Percentiles rank a stretch among this genome's conserved stretches.
Evolutionary conservation across 2,329 filamentous ascomycete species (phyloP).

Genomic region (Aureobasidium namibiae): DNA sequence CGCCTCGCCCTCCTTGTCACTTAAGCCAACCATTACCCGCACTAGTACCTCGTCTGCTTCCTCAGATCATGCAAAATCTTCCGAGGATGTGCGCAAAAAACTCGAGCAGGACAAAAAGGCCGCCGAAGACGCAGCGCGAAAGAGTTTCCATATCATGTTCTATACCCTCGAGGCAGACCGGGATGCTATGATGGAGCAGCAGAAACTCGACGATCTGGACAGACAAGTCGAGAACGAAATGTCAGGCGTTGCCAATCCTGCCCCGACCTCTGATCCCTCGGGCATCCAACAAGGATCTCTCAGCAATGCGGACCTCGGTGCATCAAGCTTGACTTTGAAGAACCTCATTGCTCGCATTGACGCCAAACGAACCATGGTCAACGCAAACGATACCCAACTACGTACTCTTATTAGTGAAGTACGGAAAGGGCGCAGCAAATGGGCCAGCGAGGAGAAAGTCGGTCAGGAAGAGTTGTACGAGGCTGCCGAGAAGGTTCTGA

Average conservation of each 20-base stretch:
- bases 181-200: constrained; percentile 94
- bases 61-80: constrained; percentile 54
- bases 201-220: constrained; percentile 92
- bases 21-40: constrained; percentile 53
- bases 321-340: constrained; percentile 91
- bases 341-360: constrained; percentile 95
- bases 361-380: constrained; percentile 79
- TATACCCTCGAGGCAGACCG: constrained; percentile 93
- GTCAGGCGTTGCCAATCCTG: constrained; percentile 51
- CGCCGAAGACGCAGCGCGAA: constrained; percentile 80
- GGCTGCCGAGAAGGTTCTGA: constrained; percentile 90
- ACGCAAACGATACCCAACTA: constrained; percentile 86
- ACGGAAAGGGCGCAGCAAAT: constrained; percentile 95
- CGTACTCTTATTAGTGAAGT: constrained; percentile 94
- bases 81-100: constrained; percentile 86
- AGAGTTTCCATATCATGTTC: constrained; percentile 87
- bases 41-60: constrained; percentile 45
- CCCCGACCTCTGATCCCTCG: constrained; percentile 31
- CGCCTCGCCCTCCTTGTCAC: constrained; percentile 55
- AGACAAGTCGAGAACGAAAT: constrained; percentile 94
- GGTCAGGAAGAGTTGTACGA: constrained; percentile 98
- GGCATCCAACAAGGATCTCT: constrained; percentile 69
- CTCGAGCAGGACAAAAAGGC: constrained; percentile 86
- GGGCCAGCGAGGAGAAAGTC: constrained; percentile 95
- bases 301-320: constrained; percentile 88